These are phyloP conservation scores for Salix dunnii DNA, from an alignment of 345 rosid species.

Conservation along the genomic window DNA sequence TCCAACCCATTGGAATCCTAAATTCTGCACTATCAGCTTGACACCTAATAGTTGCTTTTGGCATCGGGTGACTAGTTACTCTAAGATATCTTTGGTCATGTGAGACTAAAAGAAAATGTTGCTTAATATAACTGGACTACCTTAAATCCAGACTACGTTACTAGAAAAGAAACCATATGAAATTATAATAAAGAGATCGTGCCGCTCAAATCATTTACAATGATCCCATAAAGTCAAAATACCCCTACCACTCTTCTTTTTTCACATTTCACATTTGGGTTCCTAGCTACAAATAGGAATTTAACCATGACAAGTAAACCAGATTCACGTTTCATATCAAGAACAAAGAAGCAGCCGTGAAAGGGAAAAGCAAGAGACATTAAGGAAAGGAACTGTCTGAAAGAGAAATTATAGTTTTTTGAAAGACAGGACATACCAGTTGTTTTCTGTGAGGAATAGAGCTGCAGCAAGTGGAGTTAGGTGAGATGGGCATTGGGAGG, in stretches of 20 bases:
- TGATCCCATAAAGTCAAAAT: background rate
- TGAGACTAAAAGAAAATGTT: too few relatives aligned
- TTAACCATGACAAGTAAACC: background rate
- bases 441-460: slow-evolving; percentile 4
- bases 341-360: background rate
- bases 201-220: background rate
- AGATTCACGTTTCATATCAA: background rate
- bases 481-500: slow-evolving; percentile 10
- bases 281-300: background rate
- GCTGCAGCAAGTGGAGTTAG: background rate
- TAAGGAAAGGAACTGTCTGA: background rate
- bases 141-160: too few relatives aligned
- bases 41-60: too few relatives aligned
- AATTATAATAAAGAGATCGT: background rate
- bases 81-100: too few relatives aligned
- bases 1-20: too few relatives aligned
- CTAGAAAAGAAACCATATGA: background rate
- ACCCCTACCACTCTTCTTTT: background rate
- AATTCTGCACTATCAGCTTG: too few relatives aligned
- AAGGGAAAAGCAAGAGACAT: background rate
- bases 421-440: slow-evolving; percentile 5
- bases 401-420: background rate
- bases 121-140: too few relatives aligned
- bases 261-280: background rate
- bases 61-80: too few relatives aligned